These are phyloP conservation scores for Astragalus glycyphyllos DNA, from an alignment of 306 rosid genomes.

Conservation along the genomic window DNA sequence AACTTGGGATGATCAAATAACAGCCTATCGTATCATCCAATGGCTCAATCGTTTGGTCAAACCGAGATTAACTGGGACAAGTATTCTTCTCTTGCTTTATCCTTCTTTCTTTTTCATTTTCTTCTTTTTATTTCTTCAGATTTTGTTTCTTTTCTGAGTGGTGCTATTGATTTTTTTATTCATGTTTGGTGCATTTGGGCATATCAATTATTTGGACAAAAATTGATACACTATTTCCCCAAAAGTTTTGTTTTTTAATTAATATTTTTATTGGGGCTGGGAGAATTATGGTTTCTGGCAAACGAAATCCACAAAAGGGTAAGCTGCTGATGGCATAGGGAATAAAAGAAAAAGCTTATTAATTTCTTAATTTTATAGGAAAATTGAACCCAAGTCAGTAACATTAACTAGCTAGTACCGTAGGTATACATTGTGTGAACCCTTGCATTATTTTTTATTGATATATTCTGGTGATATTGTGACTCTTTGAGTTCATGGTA, in stretches of 20 bases:
- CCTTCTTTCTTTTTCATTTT: background rate
- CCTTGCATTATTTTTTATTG: background rate
- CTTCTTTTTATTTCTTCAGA: background rate
- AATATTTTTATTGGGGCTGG: background rate
- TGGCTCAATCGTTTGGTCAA: slow-evolving; percentile 72
- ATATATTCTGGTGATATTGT: slow-evolving; percentile 5
- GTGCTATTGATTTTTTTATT: background rate
- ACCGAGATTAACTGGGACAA: slow-evolving; percentile 94
- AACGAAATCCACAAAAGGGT: background rate
- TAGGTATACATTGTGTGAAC: too few species aligned
- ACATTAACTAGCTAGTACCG: too few species aligned
- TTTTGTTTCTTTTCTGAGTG: background rate
- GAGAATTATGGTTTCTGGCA: slow-evolving; percentile 23
- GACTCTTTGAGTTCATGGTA: slow-evolving; percentile 18
- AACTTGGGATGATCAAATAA: background rate
- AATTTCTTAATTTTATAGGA: slow-evolving; percentile 17
- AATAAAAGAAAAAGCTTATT: background rate
- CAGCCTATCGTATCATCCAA: slow-evolving; percentile 32
- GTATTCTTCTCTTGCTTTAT: slow-evolving; percentile 40
- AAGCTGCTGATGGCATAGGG: background rate
- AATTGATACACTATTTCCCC: background rate
- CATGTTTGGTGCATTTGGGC: background rate
- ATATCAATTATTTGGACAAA: background rate
- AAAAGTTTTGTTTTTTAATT: background rate
- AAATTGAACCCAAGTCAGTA: too few species aligned